Evolutionary conservation across 805 yeast species (phyloP), one percentile per base, ranked within the genome.

Genomic region (Saccharomycopsis fermentans): DNA sequence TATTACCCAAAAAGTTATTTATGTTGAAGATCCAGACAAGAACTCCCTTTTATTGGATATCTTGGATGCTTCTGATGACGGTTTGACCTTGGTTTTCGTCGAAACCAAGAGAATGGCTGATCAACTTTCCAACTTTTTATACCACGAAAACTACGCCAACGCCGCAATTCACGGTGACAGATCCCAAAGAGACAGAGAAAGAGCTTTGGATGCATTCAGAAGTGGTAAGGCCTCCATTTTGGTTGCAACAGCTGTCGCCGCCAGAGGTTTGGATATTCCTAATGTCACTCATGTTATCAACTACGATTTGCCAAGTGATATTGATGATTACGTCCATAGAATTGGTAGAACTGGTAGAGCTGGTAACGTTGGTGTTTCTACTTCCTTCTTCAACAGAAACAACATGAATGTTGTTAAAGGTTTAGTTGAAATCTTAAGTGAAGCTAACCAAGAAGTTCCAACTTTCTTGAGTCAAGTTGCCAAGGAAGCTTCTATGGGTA

Each of bases 261-360:
- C 98, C 61, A 90, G 99, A 86, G 99, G 99, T 81, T 83, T 94
- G 75, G 99, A 94, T 82, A 94, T 94, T 80, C 98, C 99, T 73
- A 94, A 94, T 73, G 99, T 94, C 67, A 86, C 95, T 54, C 98
- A 92, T 72, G 99, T 94, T 70, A 86, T 94, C 76, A 94, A 94
- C 82, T 94, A 87, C 74, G 99, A 94, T 73, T 80, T 94, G 73
- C 99, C 99, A 73, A 79, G 86, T 71, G 98, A 94, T 74, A 87
- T 94, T 69, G 99, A 94, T 74, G 99, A 94, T 76, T 94, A 94
- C 72, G 99, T 94, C 61, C 99, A 94, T 80, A 88, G 99, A 80
- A 94, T 94, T 72, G 99, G 99, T 83, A 92, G 99, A 84, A 94
- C 99, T 70, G 99, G 99, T 77, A 94, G 99, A 84, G 99, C 99